These are phyloP conservation scores for Dovyalis caffra DNA, from an alignment of 345 rosid species.

Conservation along the genomic window DNA sequence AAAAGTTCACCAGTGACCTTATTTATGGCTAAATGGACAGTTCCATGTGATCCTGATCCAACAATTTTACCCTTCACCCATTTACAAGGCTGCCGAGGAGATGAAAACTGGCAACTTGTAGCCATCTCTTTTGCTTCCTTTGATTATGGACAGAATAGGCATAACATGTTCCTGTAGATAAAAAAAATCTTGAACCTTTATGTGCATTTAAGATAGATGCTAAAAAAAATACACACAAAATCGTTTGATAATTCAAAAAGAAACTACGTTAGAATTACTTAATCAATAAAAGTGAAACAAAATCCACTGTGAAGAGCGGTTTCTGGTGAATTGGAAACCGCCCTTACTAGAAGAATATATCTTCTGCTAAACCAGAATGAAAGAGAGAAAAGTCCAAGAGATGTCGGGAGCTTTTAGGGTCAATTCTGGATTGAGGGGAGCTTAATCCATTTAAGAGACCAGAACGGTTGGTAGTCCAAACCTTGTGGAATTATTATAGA, in stretches of 20 bases:
- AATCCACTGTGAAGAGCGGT: slow-evolving; percentile 27
- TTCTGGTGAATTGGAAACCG: slow-evolving; percentile 35
- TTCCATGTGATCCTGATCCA: slow-evolving; percentile 37
- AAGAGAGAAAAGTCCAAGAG: too few species aligned
- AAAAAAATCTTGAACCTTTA: neutral
- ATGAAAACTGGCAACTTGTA: neutral
- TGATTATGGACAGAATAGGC: neutral
- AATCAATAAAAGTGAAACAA: neutral
- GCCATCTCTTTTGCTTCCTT: slow-evolving; percentile 15
- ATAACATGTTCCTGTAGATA: slow-evolving; percentile 1
- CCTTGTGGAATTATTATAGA: slow-evolving; percentile 12
- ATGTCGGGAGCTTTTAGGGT: too few species aligned
- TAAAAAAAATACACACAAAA: too few species aligned
- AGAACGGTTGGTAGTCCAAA: slow-evolving; percentile 17
- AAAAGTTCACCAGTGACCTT: slow-evolving; percentile 30
- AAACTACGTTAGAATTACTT: neutral
- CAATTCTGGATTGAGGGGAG: too few species aligned
- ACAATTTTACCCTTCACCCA: slow-evolving; percentile 36
- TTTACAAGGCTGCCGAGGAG: slow-evolving; percentile 6
- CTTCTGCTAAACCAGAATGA: neutral
- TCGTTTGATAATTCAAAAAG: neutral
- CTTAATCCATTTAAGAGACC: neutral
- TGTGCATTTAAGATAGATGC: slow-evolving; percentile 9
- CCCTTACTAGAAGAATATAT: slow-evolving; percentile 15
- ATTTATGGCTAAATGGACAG: slow-evolving; percentile 36